These are phyloP conservation scores for Hordeum marinum DNA, from an alignment of 176 grass and related monocot species.

Conservation along the genomic window DNA sequence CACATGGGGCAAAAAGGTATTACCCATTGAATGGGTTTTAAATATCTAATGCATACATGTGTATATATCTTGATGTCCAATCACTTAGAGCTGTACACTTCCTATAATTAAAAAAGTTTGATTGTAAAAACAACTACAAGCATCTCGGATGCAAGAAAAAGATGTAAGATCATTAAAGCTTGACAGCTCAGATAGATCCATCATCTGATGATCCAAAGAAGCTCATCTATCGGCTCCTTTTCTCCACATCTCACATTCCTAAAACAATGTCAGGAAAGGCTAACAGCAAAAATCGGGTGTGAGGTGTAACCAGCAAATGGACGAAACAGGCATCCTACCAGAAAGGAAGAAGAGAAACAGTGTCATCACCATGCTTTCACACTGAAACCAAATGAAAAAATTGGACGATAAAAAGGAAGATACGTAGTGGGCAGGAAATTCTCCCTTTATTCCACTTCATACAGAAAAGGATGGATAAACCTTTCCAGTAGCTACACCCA, in stretches of 20 bases:
- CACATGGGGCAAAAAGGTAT: background rate
- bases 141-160: conserved; percentile 8
- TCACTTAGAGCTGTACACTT: conserved; percentile 22
- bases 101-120: background rate
- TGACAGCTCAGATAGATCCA: conserved; percentile 16
- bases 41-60: background rate
- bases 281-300: conserved; percentile 26
- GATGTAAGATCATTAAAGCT: conserved; percentile 23
- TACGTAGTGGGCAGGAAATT: conserved; percentile 54
- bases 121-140: conserved; percentile 2
- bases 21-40: background rate
- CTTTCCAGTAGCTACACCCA: conserved; percentile 48
- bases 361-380: conserved; percentile 41
- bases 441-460: conserved; percentile 47
- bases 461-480: conserved; percentile 26
- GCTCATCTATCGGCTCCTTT: conserved; percentile 28
- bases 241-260: conserved; percentile 34
- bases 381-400: conserved; percentile 32
- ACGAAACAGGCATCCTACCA: conserved; percentile 31
- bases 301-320: conserved; percentile 20
- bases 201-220: conserved; percentile 27
- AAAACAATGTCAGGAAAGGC: conserved; percentile 28
- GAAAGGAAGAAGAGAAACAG: conserved; percentile 47
- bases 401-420: conserved; percentile 33
- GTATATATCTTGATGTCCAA: background rate